phyloP scores from a whole-genome alignment of 2,329 filamentous ascomycete genomes.

The Pseudopithomyces maydicus region DNA sequence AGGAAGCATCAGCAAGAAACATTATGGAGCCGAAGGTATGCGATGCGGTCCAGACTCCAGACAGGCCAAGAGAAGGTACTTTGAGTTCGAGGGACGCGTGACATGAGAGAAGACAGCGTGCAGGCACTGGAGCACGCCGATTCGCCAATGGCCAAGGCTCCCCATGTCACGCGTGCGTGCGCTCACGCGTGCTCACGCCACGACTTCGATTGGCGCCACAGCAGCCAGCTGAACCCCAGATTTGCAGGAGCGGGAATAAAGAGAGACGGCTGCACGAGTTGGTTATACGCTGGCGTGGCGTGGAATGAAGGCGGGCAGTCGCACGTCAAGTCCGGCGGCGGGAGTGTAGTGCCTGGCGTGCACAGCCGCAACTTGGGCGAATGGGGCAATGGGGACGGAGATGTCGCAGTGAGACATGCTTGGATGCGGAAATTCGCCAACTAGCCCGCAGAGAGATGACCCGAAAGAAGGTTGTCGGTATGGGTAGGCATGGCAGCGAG shows the following conservation, averaged over 20 bases:
- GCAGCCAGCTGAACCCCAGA: not conserved
- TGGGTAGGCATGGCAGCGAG: not conserved
- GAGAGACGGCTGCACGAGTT: not conserved
- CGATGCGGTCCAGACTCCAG: too few relatives aligned
- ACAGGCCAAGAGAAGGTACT: too few relatives aligned
- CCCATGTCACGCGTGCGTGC: not conserved
- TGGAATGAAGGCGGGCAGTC: not conserved
- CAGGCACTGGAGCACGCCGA: not conserved
- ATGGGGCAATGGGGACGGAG: conserved; percentile 2
- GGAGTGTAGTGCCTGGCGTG: not conserved
- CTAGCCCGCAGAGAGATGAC: not conserved
- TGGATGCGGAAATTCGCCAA: conserved; percentile 2
- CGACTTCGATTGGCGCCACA: not conserved
- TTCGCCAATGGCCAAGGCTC: not conserved
- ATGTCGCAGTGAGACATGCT: conserved; percentile 4
- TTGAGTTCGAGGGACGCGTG: not conserved
- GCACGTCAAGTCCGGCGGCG: not conserved
- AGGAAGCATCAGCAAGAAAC: too few relatives aligned
- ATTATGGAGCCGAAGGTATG: too few relatives aligned
- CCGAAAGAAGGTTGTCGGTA: not conserved
- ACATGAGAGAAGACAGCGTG: not conserved
- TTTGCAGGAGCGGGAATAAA: not conserved
- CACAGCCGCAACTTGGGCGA: conserved; percentile 6
- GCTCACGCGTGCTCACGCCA: not conserved
- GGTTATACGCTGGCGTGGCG: not conserved